Evolutionary conservation across 345 rosid genomes (phyloP), one percentile per base, ranked within the genome.

Genomic region (Angophora floribunda): DNA sequence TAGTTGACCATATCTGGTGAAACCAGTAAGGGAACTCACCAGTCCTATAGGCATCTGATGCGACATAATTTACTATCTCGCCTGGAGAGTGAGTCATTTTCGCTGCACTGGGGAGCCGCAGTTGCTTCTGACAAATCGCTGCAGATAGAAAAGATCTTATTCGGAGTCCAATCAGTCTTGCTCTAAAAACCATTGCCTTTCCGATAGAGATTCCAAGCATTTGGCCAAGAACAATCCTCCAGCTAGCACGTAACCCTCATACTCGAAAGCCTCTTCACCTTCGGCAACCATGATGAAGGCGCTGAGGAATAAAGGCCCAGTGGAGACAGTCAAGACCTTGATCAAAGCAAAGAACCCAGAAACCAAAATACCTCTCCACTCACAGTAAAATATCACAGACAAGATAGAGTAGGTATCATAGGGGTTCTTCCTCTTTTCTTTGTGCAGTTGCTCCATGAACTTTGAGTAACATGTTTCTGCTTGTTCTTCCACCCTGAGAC

Each of bases 1-100:
- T 82, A n/a, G 92, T 93, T 3, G 94, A 44, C 95, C 94, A 93
- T 55, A 89, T 88, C 85, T 94, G 93, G 86, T 94, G 95, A 87
- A 93, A 86, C 93, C 93, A 93, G 19, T 86, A 93, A 4, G 94
- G 92, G 86, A 92, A 93, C 80, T 95, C 95, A 0, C 95, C 95
- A 10, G 92, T 88, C 87, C 87, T 86, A 49, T 90, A 88, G 30
- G 95, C 95, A 90, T 95, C 96, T 14, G 90, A 89, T 0, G 89
- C 91, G 52, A 92, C 91, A 82, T 91, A 91, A 86, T 86, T 94
- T 61, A 94, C 92, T 7, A 94, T 91, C 90, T 91, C 90, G 4
- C 95, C 95, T 0, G 90, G 78, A 84, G 94, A 91, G 86, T 92
- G 94, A 51, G 82, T 85, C 87, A 52, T 28, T 75, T 89, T 91